Evolutionary conservation across 805 yeast species (phyloP), one percentile per base, ranked within the genome.

Genomic region (Starmerella ratchasimensis): DNA sequence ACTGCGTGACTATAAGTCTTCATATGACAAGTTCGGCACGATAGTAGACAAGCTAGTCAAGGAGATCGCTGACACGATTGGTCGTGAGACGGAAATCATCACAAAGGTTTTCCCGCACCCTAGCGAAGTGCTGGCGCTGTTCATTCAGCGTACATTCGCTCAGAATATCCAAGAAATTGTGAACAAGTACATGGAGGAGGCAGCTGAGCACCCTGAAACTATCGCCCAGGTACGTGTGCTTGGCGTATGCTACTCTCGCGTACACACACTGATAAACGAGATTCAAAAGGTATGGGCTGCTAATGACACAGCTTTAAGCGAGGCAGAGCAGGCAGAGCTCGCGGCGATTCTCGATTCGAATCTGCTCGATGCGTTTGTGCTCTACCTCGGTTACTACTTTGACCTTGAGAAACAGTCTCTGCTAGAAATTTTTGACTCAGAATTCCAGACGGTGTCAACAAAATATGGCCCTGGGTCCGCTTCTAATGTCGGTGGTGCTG

Each of bases 121-220:
- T 2, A 67, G 72, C 1, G 66, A 69, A 24, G 94, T 84, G 1
- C 55, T 83, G 30, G 68, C 71, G 34, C 67, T 76, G 4, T 78
- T 88, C 51, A 61, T 81, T 25, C 81, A 79, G 52, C 68, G 93
- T 49, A 65, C 80, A 9, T 80, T 77, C 58, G 84, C 78, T 0
- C 88, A 80, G 56, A 69, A 80, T 46, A 53, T 62, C 28, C 67
- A 63, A 42, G 62, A 60, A 37, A 56, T 61, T 29, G 52, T 64
- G 7, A 74, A 73, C 43, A 59, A 69, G 1, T 60, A 80, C 23
- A 57, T 84, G 23, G 73, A 68, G 35, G 71, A 68, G 39, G 76
- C 94, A 0, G 67, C 71, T 33, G 67, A 79, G 1, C 61, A 71
- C 5, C 65, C 74, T 2, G 59, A 84, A 36, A 78, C 93, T 0